Conservation (phyloP, 495 filamentous ascomycete species). For the Chlorociboria aeruginascens region DNA sequence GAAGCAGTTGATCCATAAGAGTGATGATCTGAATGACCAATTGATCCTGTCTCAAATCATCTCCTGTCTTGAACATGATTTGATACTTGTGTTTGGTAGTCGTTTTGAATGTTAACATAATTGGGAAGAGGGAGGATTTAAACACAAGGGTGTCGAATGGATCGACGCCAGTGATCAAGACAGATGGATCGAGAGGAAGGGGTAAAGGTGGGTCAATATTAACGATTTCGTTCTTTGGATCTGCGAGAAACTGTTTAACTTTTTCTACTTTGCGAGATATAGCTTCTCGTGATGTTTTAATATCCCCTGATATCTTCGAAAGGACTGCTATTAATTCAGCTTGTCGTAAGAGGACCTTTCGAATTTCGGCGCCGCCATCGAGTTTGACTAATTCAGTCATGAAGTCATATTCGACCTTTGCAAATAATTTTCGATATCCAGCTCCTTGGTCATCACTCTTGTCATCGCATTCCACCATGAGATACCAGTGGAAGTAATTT, state of each 20-base stretch:
- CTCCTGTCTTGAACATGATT: conserved; percentile 93
- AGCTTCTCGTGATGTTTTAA: conserved; percentile 68
- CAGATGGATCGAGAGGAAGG: conserved; percentile 75
- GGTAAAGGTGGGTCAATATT: conserved; percentile 78
- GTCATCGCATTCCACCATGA: conserved; percentile 95
- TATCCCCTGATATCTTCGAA: conserved; percentile 80
- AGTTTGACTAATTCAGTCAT: conserved; percentile 66
- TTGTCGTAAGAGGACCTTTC: conserved; percentile 70
- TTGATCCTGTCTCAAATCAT: conserved; percentile 95
- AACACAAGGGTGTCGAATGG: conserved; percentile 86
- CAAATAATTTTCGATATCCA: conserved; percentile 71
- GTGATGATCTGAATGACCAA: conserved; percentile 97
- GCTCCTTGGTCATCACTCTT: conserved; percentile 55
- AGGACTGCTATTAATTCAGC: conserved; percentile 82
- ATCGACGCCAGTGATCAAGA: conserved; percentile 64
- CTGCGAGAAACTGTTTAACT: conserved; percentile 69
- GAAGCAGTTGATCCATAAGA: conserved; percentile 91
- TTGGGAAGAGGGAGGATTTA: conserved; percentile 83
- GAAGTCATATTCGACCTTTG: conserved; percentile 88
- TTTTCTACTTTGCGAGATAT: conserved; percentile 68
- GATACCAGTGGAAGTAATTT: conserved; percentile 95
- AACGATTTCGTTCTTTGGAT: conserved; percentile 79
- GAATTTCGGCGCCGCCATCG: conserved; percentile 51
- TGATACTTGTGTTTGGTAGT: conserved; percentile 65
- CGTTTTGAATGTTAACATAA: conserved; percentile 86